phyloP scores from a whole-genome alignment of 306 rosid species.

The Malus orientalis region DNA sequence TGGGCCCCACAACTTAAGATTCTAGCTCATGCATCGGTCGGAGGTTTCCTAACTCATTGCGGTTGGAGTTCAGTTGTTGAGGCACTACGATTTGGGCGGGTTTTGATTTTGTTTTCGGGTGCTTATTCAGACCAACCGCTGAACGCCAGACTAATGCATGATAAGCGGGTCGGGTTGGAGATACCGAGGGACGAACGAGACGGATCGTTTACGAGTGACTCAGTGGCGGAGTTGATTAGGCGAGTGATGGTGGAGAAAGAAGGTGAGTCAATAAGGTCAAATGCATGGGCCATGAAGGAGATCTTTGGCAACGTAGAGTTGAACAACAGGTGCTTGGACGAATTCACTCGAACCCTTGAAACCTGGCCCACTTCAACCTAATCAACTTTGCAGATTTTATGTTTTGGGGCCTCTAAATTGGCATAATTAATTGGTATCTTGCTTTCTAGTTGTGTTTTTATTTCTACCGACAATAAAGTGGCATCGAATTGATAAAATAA shows the following conservation, averaged over 20 bases:
- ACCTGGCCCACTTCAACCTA: background rate
- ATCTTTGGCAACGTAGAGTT: background rate
- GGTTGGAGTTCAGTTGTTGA: constrained; percentile 24
- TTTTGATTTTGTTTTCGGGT: constrained; percentile 8
- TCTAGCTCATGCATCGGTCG: background rate
- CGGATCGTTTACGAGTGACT: constrained; percentile 12
- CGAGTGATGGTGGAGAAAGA: constrained; percentile 13
- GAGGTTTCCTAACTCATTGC: constrained; percentile 19
- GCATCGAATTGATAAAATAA: too few species aligned
- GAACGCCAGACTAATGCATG: background rate
- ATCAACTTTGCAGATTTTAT: background rate
- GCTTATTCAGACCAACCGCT: constrained; percentile 12
- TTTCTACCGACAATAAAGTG: too few species aligned
- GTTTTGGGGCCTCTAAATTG: too few species aligned
- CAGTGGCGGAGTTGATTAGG: background rate
- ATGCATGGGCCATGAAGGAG: constrained; percentile 1
- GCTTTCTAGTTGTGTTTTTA: too few species aligned
- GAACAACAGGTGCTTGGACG: background rate
- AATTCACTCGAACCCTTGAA: background rate
- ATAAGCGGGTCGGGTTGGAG: constrained; percentile 1
- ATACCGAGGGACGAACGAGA: constrained; percentile 3
- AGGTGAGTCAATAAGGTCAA: background rate
- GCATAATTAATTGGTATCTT: too few species aligned
- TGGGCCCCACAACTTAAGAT: constrained; percentile 18
- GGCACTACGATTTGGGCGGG: constrained; percentile 8